These are phyloP conservation scores for Podaxis sp. DNA, from an alignment of 768 basidiomycete genomes.

Conservation along the genomic window DNA sequence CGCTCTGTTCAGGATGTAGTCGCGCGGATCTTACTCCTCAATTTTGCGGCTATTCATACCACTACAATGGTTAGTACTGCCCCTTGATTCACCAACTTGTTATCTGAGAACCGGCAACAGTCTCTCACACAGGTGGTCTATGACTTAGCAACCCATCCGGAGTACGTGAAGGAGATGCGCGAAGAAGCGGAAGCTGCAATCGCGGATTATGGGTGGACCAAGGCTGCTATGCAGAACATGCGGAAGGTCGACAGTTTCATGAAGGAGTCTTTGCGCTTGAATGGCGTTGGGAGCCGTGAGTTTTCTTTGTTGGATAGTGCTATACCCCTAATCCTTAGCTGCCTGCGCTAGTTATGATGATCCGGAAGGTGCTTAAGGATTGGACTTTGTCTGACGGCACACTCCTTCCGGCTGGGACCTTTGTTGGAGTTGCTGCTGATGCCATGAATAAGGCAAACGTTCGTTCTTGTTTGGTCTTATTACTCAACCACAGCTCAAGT, in stretches of 20 bases:
- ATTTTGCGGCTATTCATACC: conserved; percentile 39
- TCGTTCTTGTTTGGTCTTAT: neutral
- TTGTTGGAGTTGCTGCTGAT: conserved; percentile 20
- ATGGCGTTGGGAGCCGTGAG: neutral
- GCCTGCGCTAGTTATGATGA: conserved; percentile 9
- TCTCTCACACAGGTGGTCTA: conserved; percentile 20
- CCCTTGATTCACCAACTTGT: neutral
- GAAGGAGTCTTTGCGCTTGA: conserved; percentile 27
- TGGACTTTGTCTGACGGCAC: conserved; percentile 36
- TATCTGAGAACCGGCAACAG: conserved; percentile 1
- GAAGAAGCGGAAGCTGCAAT: conserved; percentile 36
- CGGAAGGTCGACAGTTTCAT: conserved; percentile 41
- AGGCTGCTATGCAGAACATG: conserved; percentile 31
- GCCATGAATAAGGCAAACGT: conserved; percentile 20
- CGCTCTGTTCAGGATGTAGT: conserved; percentile 21
- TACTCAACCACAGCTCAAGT: neutral
- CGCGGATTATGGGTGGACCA: conserved; percentile 29
- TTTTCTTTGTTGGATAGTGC: neutral
- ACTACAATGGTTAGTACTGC: conserved; percentile 27
- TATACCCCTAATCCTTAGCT: neutral
- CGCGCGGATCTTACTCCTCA: conserved; percentile 27
- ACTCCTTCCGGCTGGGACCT: conserved; percentile 28
- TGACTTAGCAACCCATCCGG: conserved; percentile 1
- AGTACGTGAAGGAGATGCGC: conserved; percentile 26
- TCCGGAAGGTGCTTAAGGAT: conserved; percentile 27